Conservation (phyloP, 176 grass and related monocot genomes). For the Puccinellia tenuiflora region DNA sequence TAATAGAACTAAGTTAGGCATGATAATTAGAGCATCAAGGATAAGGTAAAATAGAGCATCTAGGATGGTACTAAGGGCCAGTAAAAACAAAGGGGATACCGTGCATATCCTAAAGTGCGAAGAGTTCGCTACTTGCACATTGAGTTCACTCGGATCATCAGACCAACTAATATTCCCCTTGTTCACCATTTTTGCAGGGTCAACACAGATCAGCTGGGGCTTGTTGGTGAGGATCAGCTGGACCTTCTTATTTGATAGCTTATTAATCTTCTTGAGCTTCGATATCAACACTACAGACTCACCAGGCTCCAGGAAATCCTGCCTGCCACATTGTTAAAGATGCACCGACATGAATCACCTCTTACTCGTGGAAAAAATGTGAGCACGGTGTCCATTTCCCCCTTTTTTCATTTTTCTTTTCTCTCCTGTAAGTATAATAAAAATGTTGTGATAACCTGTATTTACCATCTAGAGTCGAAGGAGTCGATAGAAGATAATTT, state of each 20-base stretch:
- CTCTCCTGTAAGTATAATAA: conserved; percentile 20
- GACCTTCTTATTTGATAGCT: conserved; percentile 92
- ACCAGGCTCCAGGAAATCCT: conserved; percentile 84
- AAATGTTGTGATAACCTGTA: conserved; percentile 1
- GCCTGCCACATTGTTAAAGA: conserved; percentile 54
- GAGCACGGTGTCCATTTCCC: conserved; percentile 9
- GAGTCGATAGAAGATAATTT: conserved; percentile 91
- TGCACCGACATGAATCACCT: conserved; percentile 19
- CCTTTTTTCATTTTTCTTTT: conserved; percentile 17
- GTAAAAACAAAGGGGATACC: conserved; percentile 35
- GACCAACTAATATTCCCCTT: conserved; percentile 86
- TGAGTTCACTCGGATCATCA: conserved; percentile 63
- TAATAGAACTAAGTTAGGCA: conserved; percentile 19
- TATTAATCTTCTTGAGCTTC: conserved; percentile 94
- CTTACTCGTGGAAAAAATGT: conserved; percentile 7
- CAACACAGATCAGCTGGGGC: conserved; percentile 82
- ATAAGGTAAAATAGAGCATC: background rate
- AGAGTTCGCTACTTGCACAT: conserved; percentile 63
- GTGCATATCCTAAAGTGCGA: conserved; percentile 95
- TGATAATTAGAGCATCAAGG: background rate
- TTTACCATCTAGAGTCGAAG: conserved; percentile 99
- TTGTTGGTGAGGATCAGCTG: conserved; percentile 93
- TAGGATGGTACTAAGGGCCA: background rate
- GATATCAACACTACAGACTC: conserved; percentile 92
- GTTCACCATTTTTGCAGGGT: conserved; percentile 84